These are phyloP conservation scores for Naganishia sp. DNA, from an alignment of 1,284 basidiomycete genomes.

Conservation along the genomic window DNA sequence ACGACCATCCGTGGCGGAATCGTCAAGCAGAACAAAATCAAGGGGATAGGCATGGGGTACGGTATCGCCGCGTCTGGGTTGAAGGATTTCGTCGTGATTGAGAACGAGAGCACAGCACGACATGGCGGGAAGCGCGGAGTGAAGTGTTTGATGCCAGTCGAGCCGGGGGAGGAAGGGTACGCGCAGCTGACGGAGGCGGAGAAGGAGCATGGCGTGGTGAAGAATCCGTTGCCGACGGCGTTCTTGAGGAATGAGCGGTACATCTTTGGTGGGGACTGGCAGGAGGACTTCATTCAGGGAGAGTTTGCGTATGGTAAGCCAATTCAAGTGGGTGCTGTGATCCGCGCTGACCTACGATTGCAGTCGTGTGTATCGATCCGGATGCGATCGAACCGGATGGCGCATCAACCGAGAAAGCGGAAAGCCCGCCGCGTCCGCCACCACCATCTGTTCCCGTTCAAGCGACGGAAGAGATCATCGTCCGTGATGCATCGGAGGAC, in stretches of 20 bases:
- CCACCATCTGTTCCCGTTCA: neutral
- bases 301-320: slow-evolving; percentile 53
- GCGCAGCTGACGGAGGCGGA: slow-evolving; percentile 36
- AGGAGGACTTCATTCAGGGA: slow-evolving; percentile 50
- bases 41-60: slow-evolving; percentile 53
- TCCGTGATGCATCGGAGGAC: neutral
- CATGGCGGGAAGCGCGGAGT: slow-evolving; percentile 47
- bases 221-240: slow-evolving; percentile 50
- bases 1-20: slow-evolving; percentile 48
- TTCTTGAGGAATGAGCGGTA: slow-evolving; percentile 46
- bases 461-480: neutral
- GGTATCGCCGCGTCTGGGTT: slow-evolving; percentile 53
- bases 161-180: slow-evolving; percentile 36
- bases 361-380: slow-evolving; percentile 37
- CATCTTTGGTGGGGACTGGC: slow-evolving; percentile 44
- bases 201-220: slow-evolving; percentile 39
- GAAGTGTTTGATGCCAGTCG: slow-evolving; percentile 47
- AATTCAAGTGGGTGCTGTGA: neutral
- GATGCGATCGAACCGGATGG: slow-evolving; percentile 19
- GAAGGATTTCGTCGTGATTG: slow-evolving; percentile 48
- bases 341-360: neutral
- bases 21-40: slow-evolving; percentile 47
- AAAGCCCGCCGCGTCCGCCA: neutral
- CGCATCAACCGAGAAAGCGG: neutral
- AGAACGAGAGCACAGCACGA: slow-evolving; percentile 50